Evolutionary conservation across 306 rosid species (phyloP).

Genomic region (Sphenostylis stenocarpa): DNA sequence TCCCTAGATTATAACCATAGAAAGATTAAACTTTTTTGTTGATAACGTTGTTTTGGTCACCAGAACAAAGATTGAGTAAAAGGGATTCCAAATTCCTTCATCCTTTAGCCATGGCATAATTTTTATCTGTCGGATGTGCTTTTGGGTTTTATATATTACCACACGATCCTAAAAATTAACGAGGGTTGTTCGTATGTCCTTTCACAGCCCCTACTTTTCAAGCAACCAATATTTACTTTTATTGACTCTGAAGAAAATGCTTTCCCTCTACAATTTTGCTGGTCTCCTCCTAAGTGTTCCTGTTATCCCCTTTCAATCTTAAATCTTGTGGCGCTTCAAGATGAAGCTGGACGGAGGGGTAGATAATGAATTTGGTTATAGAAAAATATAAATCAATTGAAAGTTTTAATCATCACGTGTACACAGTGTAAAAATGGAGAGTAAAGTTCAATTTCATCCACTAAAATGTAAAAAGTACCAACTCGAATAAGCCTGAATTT

Average conservation of each 20-base stretch:
- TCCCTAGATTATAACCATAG: constrained; percentile 8
- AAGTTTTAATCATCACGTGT: too few species aligned
- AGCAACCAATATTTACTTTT: constrained; percentile 25
- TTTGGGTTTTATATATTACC: constrained; percentile 13
- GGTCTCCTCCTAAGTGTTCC: neutral
- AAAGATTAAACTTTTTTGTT: constrained; percentile 24
- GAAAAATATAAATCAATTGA: neutral
- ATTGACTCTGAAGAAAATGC: neutral
- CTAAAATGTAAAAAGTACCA: too few species aligned
- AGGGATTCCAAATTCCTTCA: constrained; percentile 40
- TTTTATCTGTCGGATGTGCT: constrained; percentile 29
- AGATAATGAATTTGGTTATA: neutral
- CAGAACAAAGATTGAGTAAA: constrained; percentile 27
- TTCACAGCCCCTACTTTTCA: constrained; percentile 35
- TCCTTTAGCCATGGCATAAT: constrained; percentile 26
- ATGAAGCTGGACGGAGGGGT: neutral
- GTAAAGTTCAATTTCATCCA: too few species aligned
- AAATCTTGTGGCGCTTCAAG: neutral
- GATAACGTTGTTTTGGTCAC: constrained; percentile 31
- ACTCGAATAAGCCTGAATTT: too few species aligned
- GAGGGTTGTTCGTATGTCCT: neutral
- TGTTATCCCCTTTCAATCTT: neutral
- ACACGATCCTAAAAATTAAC: constrained; percentile 19
- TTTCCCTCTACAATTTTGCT: constrained; percentile 18
- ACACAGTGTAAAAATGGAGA: too few species aligned